A percentile compares a stretch with the other conserved stretches of the same genome.
Evolutionary conservation across 305 asterid genomes (phyloP).

Genomic region (Solanum hybrid): DNA sequence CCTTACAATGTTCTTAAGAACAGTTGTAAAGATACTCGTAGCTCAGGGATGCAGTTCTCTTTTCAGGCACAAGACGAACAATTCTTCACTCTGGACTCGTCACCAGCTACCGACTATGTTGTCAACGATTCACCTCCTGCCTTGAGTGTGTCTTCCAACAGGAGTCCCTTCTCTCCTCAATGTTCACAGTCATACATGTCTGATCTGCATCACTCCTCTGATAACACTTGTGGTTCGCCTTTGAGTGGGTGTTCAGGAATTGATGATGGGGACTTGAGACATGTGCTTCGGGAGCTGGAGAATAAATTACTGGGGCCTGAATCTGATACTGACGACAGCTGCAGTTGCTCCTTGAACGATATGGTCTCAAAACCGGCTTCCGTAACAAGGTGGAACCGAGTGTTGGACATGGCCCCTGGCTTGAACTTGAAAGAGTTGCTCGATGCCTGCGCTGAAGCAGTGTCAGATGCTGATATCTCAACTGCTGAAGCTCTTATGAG

Average conservation of each 20-base stretch:
- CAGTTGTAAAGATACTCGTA: conserved; percentile 29
- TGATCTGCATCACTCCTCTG: conserved; percentile 48
- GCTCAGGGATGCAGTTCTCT: conserved; percentile 38
- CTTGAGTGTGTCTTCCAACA: conserved; percentile 44
- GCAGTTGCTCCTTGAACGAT: conserved; percentile 45
- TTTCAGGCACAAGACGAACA: conserved; percentile 39
- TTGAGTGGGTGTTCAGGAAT: conserved; percentile 70
- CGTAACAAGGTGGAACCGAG: conserved; percentile 38
- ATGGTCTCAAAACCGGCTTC: conserved; percentile 27
- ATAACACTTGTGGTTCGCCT: conserved; percentile 58
- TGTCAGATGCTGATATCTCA: conserved; percentile 45
- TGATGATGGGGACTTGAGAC: conserved; percentile 57
- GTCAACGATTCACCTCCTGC: conserved; percentile 53
- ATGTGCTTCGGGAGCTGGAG: conserved; percentile 51
- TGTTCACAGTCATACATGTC: conserved; percentile 63
- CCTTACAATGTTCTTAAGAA: conserved; percentile 45
- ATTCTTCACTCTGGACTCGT: conserved; percentile 74
- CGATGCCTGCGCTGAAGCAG: conserved; percentile 36
- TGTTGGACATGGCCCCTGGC: conserved; percentile 55
- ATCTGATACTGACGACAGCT: conserved; percentile 53
- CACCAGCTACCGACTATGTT: conserved; percentile 36
- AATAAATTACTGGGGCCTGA: conserved; percentile 60
- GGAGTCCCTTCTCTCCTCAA: conserved; percentile 69
- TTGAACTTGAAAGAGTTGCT: conserved; percentile 65
- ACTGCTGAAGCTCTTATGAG: conserved; percentile 63